phyloP scores from a whole-genome alignment of 1,284 basidiomycete genomes.

The Malassezia psittaci region DNA sequence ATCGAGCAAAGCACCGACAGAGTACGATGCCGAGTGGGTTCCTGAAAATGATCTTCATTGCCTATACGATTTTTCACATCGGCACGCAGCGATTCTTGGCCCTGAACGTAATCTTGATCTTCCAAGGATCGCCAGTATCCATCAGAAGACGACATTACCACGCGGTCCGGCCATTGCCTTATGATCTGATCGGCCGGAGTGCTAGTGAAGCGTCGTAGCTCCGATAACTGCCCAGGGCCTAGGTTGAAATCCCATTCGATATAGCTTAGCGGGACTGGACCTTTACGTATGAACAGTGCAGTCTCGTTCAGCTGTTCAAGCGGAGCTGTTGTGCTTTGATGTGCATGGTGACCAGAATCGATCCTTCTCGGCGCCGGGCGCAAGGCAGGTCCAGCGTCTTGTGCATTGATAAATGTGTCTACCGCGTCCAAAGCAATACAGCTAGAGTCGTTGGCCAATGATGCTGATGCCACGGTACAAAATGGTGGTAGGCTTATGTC shows the following conservation, averaged over 20 bases:
- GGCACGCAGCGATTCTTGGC: slow-evolving; percentile 19
- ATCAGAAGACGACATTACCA: slow-evolving; percentile 28
- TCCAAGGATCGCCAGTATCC: slow-evolving; percentile 38
- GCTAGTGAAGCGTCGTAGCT: slow-evolving; percentile 27
- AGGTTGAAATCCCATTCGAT: slow-evolving; percentile 41
- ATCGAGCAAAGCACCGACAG: slow-evolving; percentile 24
- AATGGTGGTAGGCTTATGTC: background rate
- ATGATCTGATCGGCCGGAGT: slow-evolving; percentile 19
- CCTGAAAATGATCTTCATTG: slow-evolving; percentile 5
- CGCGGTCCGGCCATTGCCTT: slow-evolving; percentile 15
- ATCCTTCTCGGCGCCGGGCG: slow-evolving; percentile 7
- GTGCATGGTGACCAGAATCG: background rate
- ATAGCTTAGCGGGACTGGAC: slow-evolving; percentile 43
- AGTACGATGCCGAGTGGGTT: slow-evolving; percentile 21
- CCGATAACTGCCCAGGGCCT: slow-evolving; percentile 21
- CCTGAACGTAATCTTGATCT: slow-evolving; percentile 21
- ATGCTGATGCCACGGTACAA: slow-evolving; percentile 4
- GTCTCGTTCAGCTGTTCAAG: slow-evolving; percentile 33
- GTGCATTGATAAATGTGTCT: slow-evolving; percentile 1
- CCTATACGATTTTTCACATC: slow-evolving; percentile 22
- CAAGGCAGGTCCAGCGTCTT: slow-evolving; percentile 2
- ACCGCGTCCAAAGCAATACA: slow-evolving; percentile 13
- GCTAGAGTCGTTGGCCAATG: background rate
- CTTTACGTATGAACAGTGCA: slow-evolving; percentile 29
- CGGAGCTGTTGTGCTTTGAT: slow-evolving; percentile 1